Conservation (phyloP, 495 filamentous ascomycete species). For the Lasiosphaeriaceae sp. region DNA sequence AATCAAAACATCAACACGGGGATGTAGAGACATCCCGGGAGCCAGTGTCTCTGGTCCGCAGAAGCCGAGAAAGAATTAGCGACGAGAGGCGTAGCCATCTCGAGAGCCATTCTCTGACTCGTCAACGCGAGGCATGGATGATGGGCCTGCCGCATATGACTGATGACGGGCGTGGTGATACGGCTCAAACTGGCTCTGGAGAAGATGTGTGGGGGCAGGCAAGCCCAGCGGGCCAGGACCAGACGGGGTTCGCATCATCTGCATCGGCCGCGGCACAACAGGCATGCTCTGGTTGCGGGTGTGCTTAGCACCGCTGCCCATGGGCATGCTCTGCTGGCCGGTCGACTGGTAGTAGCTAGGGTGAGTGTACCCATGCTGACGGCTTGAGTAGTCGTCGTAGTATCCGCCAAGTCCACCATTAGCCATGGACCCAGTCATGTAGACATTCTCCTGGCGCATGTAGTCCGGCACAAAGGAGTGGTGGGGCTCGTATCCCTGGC, state of each 20-base stretch:
- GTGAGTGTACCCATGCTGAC: background rate
- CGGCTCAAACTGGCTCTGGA: background rate
- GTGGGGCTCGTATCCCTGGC: too few relatives aligned
- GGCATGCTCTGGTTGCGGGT: conserved; percentile 35
- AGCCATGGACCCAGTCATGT: too few relatives aligned
- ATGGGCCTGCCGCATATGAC: background rate
- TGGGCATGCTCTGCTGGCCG: background rate
- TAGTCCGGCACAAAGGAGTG: too few relatives aligned
- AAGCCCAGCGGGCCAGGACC: background rate
- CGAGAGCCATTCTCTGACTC: too few relatives aligned
- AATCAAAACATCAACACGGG: too few relatives aligned
- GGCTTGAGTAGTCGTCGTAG: background rate
- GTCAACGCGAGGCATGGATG: too few relatives aligned
- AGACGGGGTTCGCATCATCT: background rate
- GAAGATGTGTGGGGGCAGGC: background rate
- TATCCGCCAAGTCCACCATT: background rate
- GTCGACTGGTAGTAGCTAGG: background rate
- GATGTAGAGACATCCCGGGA: too few relatives aligned
- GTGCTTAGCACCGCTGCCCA: conserved; percentile 24
- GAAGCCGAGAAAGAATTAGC: too few relatives aligned
- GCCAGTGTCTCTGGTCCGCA: too few relatives aligned
- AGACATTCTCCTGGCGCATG: too few relatives aligned
- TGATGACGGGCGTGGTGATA: background rate
- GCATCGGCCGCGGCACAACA: conserved; percentile 7
- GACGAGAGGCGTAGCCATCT: too few relatives aligned